Percentiles rank a stretch among this genome's conserved stretches.
Evolutionary conservation across 306 rosid genomes (phyloP).

Genomic region (Prosopis cineraria): DNA sequence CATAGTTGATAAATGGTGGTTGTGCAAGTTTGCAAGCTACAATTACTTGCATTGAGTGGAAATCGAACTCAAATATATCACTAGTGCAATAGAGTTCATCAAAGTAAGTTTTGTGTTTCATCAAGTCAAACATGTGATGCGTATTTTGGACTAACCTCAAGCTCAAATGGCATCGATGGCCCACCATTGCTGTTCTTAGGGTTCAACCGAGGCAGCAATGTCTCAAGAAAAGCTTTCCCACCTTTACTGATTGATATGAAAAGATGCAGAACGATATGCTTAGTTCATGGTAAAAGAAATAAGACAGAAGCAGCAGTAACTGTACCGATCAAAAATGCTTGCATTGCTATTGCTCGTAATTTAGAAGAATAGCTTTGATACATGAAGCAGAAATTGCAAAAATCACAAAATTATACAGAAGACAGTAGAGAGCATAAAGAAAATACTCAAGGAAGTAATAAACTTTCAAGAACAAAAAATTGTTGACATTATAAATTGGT

Average conservation of each 20-base stretch:
- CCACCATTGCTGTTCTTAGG: slow-evolving; percentile 78
- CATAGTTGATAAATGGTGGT: background rate
- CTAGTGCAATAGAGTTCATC: slow-evolving; percentile 1
- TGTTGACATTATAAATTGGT: background rate
- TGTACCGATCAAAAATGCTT: slow-evolving; percentile 87
- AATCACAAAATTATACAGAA: slow-evolving; percentile 15
- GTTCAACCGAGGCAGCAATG: slow-evolving; percentile 85
- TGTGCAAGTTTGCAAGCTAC: background rate
- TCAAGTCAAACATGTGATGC: slow-evolving; percentile 17
- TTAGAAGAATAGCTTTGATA: slow-evolving; percentile 81
- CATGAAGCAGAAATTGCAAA: slow-evolving; percentile 34
- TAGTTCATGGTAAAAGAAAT: slow-evolving; percentile 32
- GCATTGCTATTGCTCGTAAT: slow-evolving; percentile 94
- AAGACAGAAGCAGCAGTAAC: slow-evolving; percentile 20
- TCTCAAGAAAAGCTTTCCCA: slow-evolving; percentile 85
- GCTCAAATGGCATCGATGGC: slow-evolving; percentile 96
- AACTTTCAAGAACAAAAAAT: slow-evolving; percentile 15
- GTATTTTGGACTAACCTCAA: slow-evolving; percentile 72
- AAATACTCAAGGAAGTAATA: slow-evolving; percentile 10
- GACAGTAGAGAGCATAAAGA: background rate
- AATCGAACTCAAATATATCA: slow-evolving; percentile 16
- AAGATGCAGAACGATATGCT: slow-evolving; percentile 34
- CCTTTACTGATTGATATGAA: slow-evolving; percentile 66
- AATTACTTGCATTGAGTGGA: background rate
- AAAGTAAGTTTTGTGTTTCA: slow-evolving; percentile 10